phyloP scores from a whole-genome alignment of 148 eudicot genomes.

The Nepenthes mirabilis region DNA sequence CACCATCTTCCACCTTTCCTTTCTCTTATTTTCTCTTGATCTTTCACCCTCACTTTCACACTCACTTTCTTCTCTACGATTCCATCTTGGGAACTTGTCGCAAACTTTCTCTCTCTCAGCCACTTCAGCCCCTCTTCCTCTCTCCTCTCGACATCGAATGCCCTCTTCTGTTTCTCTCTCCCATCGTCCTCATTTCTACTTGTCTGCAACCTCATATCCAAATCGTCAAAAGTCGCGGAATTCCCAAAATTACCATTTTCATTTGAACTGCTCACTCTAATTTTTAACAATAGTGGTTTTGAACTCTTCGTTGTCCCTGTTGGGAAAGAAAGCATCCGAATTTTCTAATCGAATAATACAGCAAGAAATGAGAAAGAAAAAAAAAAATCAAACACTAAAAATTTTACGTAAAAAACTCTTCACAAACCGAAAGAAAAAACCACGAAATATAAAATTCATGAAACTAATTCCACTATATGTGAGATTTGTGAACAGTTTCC shows the following conservation, averaged over 20 bases:
- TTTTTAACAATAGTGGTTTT: slow-evolving; percentile 21
- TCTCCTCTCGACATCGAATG: slow-evolving; percentile 34
- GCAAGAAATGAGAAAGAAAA: too few relatives aligned
- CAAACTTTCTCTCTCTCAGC: slow-evolving; percentile 5
- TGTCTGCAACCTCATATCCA: slow-evolving; percentile 28
- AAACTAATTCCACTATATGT: too few relatives aligned
- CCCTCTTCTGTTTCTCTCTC: slow-evolving; percentile 49
- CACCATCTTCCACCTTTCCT: not conserved
- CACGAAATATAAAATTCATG: too few relatives aligned
- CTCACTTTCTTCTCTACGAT: slow-evolving; percentile 31
- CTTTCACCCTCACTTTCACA: slow-evolving; percentile 34
- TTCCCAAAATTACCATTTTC: slow-evolving; percentile 29
- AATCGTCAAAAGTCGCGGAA: slow-evolving; percentile 19
- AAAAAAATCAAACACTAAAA: too few relatives aligned
- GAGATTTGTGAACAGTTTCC: too few relatives aligned
- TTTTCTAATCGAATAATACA: too few relatives aligned
- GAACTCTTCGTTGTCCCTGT: slow-evolving; percentile 28
- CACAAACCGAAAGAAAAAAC: too few relatives aligned
- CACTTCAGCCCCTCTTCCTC: slow-evolving; percentile 15
- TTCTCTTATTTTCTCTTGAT: slow-evolving; percentile 36
- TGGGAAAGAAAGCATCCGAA: too few relatives aligned
- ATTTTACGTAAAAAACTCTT: too few relatives aligned
- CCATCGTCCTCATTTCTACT: slow-evolving; percentile 29
- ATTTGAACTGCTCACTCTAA: slow-evolving; percentile 32
- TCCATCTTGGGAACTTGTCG: slow-evolving; percentile 33